Evolutionary conservation across 148 eudicot species (phyloP).

Genomic region (Oxyria digyna): DNA sequence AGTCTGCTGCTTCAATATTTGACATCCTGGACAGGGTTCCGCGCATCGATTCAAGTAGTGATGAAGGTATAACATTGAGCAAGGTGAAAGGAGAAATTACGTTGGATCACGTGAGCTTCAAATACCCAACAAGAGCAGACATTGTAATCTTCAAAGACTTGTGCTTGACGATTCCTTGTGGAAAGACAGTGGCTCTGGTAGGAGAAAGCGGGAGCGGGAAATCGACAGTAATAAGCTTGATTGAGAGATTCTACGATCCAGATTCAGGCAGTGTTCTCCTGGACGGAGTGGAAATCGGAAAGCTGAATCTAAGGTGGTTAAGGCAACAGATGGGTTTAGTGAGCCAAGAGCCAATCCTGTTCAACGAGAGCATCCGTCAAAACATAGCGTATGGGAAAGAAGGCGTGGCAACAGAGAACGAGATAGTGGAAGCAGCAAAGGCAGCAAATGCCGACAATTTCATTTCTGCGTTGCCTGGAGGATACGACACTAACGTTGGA

Average conservation of each 20-base stretch:
- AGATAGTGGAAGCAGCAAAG: constrained; percentile 1
- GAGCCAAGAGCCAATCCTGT: constrained; percentile 13
- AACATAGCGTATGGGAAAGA: constrained; percentile 11
- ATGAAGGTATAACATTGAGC: constrained; percentile 34
- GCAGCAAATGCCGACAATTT: constrained; percentile 4
- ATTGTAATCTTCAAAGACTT: constrained; percentile 65
- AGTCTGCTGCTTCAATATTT: constrained; percentile 64
- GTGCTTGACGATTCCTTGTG: constrained; percentile 56
- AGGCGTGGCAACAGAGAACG: background rate
- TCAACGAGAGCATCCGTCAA: constrained; percentile 4
- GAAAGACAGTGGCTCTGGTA: constrained; percentile 32
- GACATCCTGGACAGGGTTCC: constrained; percentile 60
- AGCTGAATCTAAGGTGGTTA: constrained; percentile 6
- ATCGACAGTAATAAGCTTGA: constrained; percentile 3
- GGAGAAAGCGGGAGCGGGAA: constrained; percentile 10
- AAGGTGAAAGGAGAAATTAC: constrained; percentile 52
- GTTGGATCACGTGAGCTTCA: constrained; percentile 54
- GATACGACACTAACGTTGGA: constrained; percentile 3
- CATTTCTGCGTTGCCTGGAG: constrained; percentile 4
- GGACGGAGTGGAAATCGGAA: constrained; percentile 3
- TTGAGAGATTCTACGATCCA: constrained; percentile 12
- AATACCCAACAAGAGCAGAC: constrained; percentile 68
- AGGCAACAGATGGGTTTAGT: constrained; percentile 12
- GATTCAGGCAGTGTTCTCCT: background rate
- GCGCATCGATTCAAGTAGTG: constrained; percentile 54